Evolutionary conservation across 2,329 filamentous ascomycete genomes (phyloP).

Genomic region (Microdochium trichocladiopsis): DNA sequence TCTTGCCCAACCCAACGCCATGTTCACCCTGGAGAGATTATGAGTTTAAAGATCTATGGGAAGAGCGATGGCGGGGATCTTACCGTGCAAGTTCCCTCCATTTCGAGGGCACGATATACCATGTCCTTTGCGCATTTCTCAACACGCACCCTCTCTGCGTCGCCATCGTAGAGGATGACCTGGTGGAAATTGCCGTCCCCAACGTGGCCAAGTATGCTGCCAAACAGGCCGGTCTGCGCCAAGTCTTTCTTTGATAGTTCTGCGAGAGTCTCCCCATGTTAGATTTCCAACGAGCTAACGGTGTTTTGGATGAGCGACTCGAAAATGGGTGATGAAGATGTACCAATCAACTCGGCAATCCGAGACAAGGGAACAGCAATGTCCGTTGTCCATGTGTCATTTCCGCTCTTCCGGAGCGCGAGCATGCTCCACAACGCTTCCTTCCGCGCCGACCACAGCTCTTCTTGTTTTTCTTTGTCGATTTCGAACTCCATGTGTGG

Average conservation of each 20-base stretch:
- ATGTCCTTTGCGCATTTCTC: constrained; percentile 54
- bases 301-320: neutral
- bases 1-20: constrained; percentile 56
- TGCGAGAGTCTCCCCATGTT: neutral
- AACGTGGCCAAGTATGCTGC: constrained; percentile 57
- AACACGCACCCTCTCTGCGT: constrained; percentile 36
- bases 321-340: neutral
- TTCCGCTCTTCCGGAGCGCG: constrained; percentile 40
- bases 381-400: constrained; percentile 60
- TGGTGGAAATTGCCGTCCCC: constrained; percentile 63
- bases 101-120: constrained; percentile 58
- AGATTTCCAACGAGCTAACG: neutral
- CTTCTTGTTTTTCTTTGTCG: constrained; percentile 54
- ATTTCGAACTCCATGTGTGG: constrained; percentile 62
- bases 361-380: constrained; percentile 59
- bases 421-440: constrained; percentile 58
- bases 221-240: constrained; percentile 45
- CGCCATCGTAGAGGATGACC: constrained; percentile 32
- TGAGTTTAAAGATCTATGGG: neutral
- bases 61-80: neutral
- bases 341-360: constrained; percentile 47
- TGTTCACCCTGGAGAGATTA: constrained; percentile 43
- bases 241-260: constrained; percentile 54
- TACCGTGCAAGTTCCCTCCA: constrained; percentile 58
- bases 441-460: constrained; percentile 61